Base-by-base conservation (phyloP, 2,329 filamentous ascomycete genomes). In the Hypoxylon sp. region DNA sequence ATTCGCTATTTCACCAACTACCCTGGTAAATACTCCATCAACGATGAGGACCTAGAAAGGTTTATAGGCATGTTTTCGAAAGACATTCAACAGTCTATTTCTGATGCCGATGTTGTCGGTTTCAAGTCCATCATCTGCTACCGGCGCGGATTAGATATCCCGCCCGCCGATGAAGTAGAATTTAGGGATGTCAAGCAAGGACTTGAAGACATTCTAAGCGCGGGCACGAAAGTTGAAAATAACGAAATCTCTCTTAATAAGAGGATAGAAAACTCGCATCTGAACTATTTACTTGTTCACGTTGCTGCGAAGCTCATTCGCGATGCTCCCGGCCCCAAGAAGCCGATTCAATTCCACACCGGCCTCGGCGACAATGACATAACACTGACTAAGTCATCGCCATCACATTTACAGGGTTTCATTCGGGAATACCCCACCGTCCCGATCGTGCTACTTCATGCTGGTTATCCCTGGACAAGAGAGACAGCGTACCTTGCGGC, bases 41-140 rank as follows among this genome's bases (percentile, higher is more conserved):
- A 31, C 71, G 48, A 2, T 78, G 1, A 83, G 53, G 76, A 80
- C 5, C n/a, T 37, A 37, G 10, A 13, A 9, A 71, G 75, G n/a
- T 86, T 88, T 73, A 79, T 85, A 11, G 78, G 79, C 2, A 81
- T 83, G 3, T 90, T 90, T 63, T 81, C 83, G 57, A 75, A 79
- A 1, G 79, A 83, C 24, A 89, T 96, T 37, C 76, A 81, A 10
- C 79, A 83, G 1, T 85, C 88, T 2, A 83, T 94, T 26, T 81
- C 83, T 0, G 90, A 96, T 74, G 81, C 87, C 0, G 85, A 90
- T 17, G 90, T 97, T 1, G 92, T 88, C 1, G 93, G 87, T 1
- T 97, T 97, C 85, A 96, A 97, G 79, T 92, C 90, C 0, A 89
- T 94, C 53, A 88, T 97, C 61, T 95, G 93, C 80, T 96, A 96